Base-by-base conservation (phyloP, 164 flowering plant species). In the Umbellularia californica region DNA sequence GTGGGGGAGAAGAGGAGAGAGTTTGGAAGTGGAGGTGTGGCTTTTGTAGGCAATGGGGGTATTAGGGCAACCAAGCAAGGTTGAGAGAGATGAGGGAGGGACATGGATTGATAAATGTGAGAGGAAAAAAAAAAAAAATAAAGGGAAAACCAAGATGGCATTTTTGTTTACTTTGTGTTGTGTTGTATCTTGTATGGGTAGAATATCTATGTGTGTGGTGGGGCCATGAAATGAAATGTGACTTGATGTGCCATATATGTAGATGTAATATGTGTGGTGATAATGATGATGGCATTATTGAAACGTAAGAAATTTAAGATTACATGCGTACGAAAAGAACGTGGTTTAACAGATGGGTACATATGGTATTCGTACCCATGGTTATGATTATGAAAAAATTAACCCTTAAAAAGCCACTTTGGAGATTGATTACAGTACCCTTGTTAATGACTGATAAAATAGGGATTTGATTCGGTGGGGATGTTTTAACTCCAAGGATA, bases 31-130 rank as follows among this genome's bases (percentile, higher is more conserved):
- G 41, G 60, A 25, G 75, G 69, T 68, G 60, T 55, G 60, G 60
- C 60, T 72, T 72, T 60, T 72, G 75, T 72, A 72, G 68, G 58
- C 47, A 50, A 63, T 63, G 58, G n/a, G 55, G 9, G 58, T 72
- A 47, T 63, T 67, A 67, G 69, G 69, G 69, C 69, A 65, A 52
- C 15, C 58, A 55, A 67, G 6, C 69, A 65, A 71, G 50, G 13
- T 35, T n/a, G 19, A 65, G n/a, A 72, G 41, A 24, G 71, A 72
- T 20, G 20, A 24, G 66, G 23, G 47, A 52, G 68, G 51, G 64
- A 71, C 14, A 50, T 67, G 47, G n/a, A 28, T 25, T 67, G 69
- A 67, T 1, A 17, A 27, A 30, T 67, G 69, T 50, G 69, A 28
- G 41, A 66, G 20, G 41, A 0, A 0, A 28, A 19, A 19, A 28